These are phyloP conservation scores for Nectriaceae sp. DNA, from an alignment of 2,329 filamentous ascomycete species.

Conservation along the genomic window DNA sequence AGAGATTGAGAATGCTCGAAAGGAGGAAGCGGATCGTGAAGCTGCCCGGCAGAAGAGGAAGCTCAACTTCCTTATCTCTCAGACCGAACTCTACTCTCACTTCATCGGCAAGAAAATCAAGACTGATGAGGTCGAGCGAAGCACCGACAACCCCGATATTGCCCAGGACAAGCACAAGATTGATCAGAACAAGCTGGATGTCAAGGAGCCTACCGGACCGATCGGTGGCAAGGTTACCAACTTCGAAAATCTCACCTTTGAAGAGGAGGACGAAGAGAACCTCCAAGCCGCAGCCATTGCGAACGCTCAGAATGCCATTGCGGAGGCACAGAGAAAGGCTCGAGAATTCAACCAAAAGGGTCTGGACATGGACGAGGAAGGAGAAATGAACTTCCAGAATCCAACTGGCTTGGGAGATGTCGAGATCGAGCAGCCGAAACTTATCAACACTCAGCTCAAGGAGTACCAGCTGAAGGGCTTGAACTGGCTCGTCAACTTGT, in stretches of 20 bases:
- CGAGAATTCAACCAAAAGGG: slow-evolving; percentile 85
- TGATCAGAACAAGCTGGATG: slow-evolving; percentile 46
- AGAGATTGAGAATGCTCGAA: slow-evolving; percentile 94
- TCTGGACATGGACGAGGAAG: slow-evolving; percentile 77
- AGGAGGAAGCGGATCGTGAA: slow-evolving; percentile 95
- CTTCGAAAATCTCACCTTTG: slow-evolving; percentile 94
- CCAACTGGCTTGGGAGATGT: slow-evolving; percentile 93
- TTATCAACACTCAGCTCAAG: slow-evolving; percentile 92
- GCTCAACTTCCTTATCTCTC: slow-evolving; percentile 98
- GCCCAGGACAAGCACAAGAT: slow-evolving; percentile 50
- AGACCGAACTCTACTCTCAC: slow-evolving; percentile 98
- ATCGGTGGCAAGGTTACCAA: slow-evolving; percentile 77
- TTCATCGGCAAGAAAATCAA: slow-evolving; percentile 99
- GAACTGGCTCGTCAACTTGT: slow-evolving; percentile 98
- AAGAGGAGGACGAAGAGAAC: slow-evolving; percentile 85
- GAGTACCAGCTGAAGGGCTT: slow-evolving; percentile 99
- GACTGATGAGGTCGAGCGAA: slow-evolving; percentile 90
- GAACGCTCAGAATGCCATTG: slow-evolving; percentile 93
- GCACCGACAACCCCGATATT: slow-evolving; percentile 79
- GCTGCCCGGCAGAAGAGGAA: slow-evolving; percentile 97
- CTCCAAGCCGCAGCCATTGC: slow-evolving; percentile 85
- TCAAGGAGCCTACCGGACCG: slow-evolving; percentile 55
- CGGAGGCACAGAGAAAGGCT: slow-evolving; percentile 90
- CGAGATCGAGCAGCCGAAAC: slow-evolving; percentile 90
- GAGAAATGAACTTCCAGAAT: slow-evolving; percentile 99